Percentiles rank a stretch among this genome's conserved stretches.
phyloP scores from a whole-genome alignment of 106 monocot genomes.

The Amphibolis antarctica region DNA sequence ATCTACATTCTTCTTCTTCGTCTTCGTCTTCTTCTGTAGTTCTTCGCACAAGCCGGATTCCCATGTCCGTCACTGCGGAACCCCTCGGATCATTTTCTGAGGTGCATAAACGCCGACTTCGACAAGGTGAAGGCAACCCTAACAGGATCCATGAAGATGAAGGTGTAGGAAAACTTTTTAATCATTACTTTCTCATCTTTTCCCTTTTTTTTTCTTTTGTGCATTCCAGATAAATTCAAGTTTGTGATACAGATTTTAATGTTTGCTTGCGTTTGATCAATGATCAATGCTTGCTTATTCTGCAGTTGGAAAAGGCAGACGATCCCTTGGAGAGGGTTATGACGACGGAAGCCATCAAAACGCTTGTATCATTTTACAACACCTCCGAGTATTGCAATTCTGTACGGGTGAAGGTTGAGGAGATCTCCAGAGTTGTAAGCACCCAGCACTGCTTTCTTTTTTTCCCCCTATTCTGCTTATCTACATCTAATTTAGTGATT shows the following conservation, averaged over 20 bases:
- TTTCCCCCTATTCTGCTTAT: not conserved
- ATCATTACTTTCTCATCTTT: no score
- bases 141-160: slow-evolving; percentile 17
- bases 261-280: not conserved
- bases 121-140: slow-evolving; percentile 21
- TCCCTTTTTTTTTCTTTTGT: not conserved
- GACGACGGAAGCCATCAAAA: slow-evolving; percentile 60
- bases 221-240: not conserved
- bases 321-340: slow-evolving; percentile 84
- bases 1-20: not conserved
- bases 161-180: slow-evolving; percentile 2
- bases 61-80: slow-evolving; percentile 80
- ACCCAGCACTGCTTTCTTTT: not conserved
- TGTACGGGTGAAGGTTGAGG: slow-evolving; percentile 52
- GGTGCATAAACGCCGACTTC: slow-evolving; percentile 24
- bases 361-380: slow-evolving; percentile 36
- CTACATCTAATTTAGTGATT: no score
- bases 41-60: slow-evolving; percentile 76
- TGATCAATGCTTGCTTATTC: not conserved
- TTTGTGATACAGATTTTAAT: no score
- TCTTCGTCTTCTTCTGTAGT: slow-evolving; percentile 39
- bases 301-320: slow-evolving; percentile 57
- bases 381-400: slow-evolving; percentile 36
- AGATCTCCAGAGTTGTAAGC: slow-evolving; percentile 63
- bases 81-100: slow-evolving; percentile 24